These are phyloP conservation scores for Mucuna pruriens DNA, from an alignment of 306 rosid species.

Conservation along the genomic window DNA sequence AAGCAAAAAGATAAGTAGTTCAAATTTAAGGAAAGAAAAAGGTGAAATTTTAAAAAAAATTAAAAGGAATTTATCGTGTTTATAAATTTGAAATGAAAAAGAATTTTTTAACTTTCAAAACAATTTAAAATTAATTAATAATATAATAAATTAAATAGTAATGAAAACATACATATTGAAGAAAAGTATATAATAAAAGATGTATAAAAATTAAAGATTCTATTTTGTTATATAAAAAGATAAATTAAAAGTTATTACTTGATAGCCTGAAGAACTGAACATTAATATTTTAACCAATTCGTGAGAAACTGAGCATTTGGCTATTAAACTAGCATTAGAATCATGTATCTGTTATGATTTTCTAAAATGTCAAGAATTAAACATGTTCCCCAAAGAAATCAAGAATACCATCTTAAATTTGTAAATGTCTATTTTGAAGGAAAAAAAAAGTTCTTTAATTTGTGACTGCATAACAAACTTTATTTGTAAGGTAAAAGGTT, in stretches of 20 bases:
- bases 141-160: no score
- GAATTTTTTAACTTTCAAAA: neutral
- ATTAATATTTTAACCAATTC: no score
- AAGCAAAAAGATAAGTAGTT: neutral
- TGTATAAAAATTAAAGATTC: neutral
- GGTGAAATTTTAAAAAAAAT: neutral
- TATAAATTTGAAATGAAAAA: neutral
- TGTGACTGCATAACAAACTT: no score
- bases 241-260: neutral
- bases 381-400: no score
- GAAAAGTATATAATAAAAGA: neutral
- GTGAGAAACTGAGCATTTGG: no score
- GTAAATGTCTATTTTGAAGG: no score
- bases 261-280: neutral
- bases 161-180: neutral
- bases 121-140: neutral
- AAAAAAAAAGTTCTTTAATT: no score
- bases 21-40: neutral
- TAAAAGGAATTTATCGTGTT: neutral
- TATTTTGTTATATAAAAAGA: neutral
- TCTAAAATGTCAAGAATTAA: no score
- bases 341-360: no score
- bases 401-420: no score
- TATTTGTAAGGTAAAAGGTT: no score
- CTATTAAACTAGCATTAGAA: no score